Base-by-base conservation (phyloP, 2,329 filamentous ascomycete species). In the Hypoxylon sp. region DNA sequence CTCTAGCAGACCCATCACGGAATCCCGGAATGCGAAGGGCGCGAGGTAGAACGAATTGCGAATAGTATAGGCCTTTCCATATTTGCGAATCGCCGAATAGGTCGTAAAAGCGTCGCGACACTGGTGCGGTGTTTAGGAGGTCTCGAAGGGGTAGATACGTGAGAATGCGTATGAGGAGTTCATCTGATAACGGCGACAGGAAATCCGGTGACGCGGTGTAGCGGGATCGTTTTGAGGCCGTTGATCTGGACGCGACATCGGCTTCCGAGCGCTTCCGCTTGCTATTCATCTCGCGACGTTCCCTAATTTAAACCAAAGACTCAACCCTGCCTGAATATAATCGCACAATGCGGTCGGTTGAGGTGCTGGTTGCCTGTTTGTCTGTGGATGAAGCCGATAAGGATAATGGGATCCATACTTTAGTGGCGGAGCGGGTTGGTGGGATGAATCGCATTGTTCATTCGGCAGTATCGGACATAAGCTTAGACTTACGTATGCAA, bases 11-110 rank as follows among this genome's bases (percentile, higher is more conserved):
- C 9, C 80, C 79, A 25, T 80, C 74, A 32, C 83, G 80, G 60
- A 91, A 86, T 21, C 91, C 91, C 0, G 92, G 91, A 61, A 95
- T 89, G 63, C 91, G 89, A 72, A 91, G 86, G 36, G 91, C 92
- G 75, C 94, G 89, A 41, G 93, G 94, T 36, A 92, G 86, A 30
- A 98, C 93, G 79, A 97, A 98, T 68, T 91, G 90, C 25, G 89
- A 86, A 80, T 97, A 97, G 80, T 97, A 99, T 53, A 93, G 88
- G 13, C 87, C 86, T 78, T 95, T 96, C 96, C 96, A 99, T 62
- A 98, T 82, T 77, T 98, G 93, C 0, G 91, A 91, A 79, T 98
- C 96, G 60, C 87, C 85, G 6, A 93, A 87, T 17, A 98, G 85
- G 41, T 84, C 84, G 72, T 89, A 85, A 75, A 97, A 91, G 65